phyloP scores from a whole-genome alignment of 345 rosid genomes.

The Bruguiera gymnorhiza region DNA sequence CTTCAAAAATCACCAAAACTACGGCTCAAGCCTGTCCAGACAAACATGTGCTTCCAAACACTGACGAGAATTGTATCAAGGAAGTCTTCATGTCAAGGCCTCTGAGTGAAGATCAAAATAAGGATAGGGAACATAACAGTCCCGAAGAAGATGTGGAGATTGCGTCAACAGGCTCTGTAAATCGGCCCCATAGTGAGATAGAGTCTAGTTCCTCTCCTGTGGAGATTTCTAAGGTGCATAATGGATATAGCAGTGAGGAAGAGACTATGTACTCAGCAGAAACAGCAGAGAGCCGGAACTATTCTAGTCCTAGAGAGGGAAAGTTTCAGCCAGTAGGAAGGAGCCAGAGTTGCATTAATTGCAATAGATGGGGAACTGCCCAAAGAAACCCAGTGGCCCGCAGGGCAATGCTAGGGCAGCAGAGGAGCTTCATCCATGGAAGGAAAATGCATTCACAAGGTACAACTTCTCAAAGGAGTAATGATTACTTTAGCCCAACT shows the following conservation, averaged over 20 bases:
- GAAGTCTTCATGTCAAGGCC: constrained; percentile 25
- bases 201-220: constrained; percentile 53
- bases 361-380: constrained; percentile 68
- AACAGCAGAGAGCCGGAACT: constrained; percentile 95
- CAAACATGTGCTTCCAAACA: constrained; percentile 29
- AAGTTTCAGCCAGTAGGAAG: constrained; percentile 68
- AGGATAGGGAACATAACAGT: constrained; percentile 17
- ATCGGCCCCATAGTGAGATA: constrained; percentile 57
- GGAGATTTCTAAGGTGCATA: constrained; percentile 39
- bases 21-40: constrained; percentile 19
- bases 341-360: constrained; percentile 85
- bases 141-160: constrained; percentile 40
- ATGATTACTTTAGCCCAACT: constrained; percentile 86
- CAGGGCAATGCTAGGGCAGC: constrained; percentile 59
- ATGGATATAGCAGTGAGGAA: constrained; percentile 68
- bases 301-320: constrained; percentile 69
- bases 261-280: constrained; percentile 99
- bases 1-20: constrained; percentile 48
- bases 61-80: constrained; percentile 30
- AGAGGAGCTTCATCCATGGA: constrained; percentile 74
- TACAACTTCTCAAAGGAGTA: constrained; percentile 83
- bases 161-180: constrained; percentile 67
- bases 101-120: constrained; percentile 27
- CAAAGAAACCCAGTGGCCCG: constrained; percentile 46
- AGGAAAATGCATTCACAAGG: constrained; percentile 70